These are phyloP conservation scores for Claviceps pusilla DNA, from an alignment of 2,329 filamentous ascomycete genomes.

Conservation along the genomic window DNA sequence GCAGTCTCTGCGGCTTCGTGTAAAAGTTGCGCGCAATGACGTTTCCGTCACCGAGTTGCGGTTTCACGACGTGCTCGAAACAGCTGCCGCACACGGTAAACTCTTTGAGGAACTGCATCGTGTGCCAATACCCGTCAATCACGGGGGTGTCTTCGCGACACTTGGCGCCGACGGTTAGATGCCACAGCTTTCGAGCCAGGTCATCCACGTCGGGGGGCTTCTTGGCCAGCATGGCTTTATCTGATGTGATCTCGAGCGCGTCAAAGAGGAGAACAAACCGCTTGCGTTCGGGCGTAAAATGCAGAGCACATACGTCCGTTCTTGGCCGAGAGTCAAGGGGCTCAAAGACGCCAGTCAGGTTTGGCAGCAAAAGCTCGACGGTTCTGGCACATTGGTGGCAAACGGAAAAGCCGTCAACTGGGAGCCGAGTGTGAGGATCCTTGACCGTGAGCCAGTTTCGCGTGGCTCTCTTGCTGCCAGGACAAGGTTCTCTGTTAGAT, in stretches of 20 bases:
- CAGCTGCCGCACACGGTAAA: constrained; percentile 81
- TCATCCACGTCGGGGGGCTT: constrained; percentile 40
- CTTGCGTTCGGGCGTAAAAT: constrained; percentile 36
- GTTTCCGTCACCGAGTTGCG: constrained; percentile 37
- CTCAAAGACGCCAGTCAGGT: constrained; percentile 52
- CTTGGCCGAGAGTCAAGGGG: constrained; percentile 31
- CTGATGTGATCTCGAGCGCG: constrained; percentile 41
- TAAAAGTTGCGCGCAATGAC: constrained; percentile 52
- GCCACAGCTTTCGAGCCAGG: constrained; percentile 49
- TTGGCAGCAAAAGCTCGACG: constrained; percentile 59
- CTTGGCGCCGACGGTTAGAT: constrained; percentile 42
- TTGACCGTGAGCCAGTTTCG: constrained; percentile 63
- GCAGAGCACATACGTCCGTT: constrained; percentile 52
- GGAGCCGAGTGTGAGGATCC: constrained; percentile 48
- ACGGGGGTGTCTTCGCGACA: constrained; percentile 52
- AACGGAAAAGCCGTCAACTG: constrained; percentile 56
- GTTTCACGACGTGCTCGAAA: constrained; percentile 65
- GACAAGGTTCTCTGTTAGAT: constrained; percentile 40
- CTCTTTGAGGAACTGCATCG: constrained; percentile 57
- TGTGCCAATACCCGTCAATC: constrained; percentile 57
- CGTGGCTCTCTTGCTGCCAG: constrained; percentile 35
- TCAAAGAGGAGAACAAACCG: constrained; percentile 47
- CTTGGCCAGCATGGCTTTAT: constrained; percentile 29
- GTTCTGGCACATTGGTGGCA: constrained; percentile 61
- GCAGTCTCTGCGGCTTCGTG: constrained; percentile 39